These are phyloP conservation scores for Canna indica DNA, from an alignment of 176 grass and related monocot species.

Conservation along the genomic window DNA sequence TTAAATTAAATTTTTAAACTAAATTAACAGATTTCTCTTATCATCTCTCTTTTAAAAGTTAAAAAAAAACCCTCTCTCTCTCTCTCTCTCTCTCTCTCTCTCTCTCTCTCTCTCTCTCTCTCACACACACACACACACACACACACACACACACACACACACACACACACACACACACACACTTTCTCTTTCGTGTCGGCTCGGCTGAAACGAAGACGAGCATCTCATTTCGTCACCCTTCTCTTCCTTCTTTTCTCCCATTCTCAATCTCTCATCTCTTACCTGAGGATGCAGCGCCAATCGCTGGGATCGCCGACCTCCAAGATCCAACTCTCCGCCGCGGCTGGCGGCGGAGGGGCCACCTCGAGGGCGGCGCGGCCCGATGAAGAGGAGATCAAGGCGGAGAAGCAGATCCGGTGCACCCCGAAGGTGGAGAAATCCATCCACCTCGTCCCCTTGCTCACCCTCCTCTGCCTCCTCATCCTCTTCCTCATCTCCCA, in stretches of 20 bases:
- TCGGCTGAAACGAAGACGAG: not conserved
- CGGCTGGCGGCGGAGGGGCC: not conserved
- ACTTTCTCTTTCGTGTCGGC: not conserved
- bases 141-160: no score
- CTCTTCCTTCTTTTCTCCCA: not conserved
- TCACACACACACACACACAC: no score
- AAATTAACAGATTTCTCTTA: no score
- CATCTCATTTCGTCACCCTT: not conserved
- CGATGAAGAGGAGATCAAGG: constrained; percentile 12
- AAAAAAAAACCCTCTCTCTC: no score
- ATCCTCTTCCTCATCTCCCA: constrained; percentile 55
- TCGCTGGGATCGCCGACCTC: constrained; percentile 4
- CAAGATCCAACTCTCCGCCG: not conserved
- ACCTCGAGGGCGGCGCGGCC: not conserved
- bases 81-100: no score
- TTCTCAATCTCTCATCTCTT: not conserved
- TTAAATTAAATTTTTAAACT: no score
- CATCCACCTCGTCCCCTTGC: constrained; percentile 57
- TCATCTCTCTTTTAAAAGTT: no score
- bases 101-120: no score
- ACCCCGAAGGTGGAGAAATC: constrained; percentile 20
- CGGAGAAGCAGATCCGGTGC: constrained; percentile 21
- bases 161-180: no score
- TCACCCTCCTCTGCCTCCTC: constrained; percentile 58
- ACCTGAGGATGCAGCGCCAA: constrained; percentile 5